Evolutionary conservation across 2,329 filamentous ascomycete genomes (phyloP).

Genomic region (Canariomyces notabilis): DNA sequence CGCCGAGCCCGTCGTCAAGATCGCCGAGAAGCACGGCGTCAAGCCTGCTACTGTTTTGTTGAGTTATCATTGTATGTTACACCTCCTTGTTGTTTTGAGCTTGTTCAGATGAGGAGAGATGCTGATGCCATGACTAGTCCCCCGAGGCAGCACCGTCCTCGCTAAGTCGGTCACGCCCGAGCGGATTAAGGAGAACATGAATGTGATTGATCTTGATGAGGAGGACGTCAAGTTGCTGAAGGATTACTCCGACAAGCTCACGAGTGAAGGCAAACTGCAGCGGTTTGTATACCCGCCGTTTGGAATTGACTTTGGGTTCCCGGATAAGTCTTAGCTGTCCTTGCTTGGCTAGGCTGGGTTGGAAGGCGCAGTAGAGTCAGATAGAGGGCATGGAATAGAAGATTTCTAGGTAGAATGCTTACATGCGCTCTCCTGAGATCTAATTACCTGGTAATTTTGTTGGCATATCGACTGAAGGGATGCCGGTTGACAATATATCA

Average conservation of each 20-base stretch:
- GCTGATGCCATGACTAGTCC: slow-evolving; percentile 42
- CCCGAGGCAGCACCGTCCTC: slow-evolving; percentile 64
- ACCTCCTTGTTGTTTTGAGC: neutral
- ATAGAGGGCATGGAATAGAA: slow-evolving; percentile 6
- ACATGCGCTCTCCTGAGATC: too few relatives aligned
- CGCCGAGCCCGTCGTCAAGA: slow-evolving; percentile 56
- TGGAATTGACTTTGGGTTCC: slow-evolving; percentile 65
- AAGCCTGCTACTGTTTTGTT: slow-evolving; percentile 60
- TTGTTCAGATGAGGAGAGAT: neutral
- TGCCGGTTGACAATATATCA: too few relatives aligned
- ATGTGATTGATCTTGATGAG: slow-evolving; percentile 59
- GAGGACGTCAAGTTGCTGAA: slow-evolving; percentile 56
- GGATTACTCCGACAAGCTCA: slow-evolving; percentile 49
- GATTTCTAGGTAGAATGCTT: neutral
- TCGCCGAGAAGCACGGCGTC: slow-evolving; percentile 59
- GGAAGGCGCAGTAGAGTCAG: neutral
- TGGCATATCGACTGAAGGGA: too few relatives aligned
- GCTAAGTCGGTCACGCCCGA: slow-evolving; percentile 66
- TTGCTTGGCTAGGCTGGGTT: neutral
- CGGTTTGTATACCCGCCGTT: slow-evolving; percentile 66
- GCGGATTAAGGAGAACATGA: slow-evolving; percentile 65
- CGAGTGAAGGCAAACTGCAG: slow-evolving; percentile 47
- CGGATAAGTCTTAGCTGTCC: slow-evolving; percentile 57
- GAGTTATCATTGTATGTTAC: slow-evolving; percentile 62
- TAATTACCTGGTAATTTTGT: too few relatives aligned